These are phyloP conservation scores for Scleroderma citrinum DNA, from an alignment of 768 basidiomycete species.

Conservation along the genomic window DNA sequence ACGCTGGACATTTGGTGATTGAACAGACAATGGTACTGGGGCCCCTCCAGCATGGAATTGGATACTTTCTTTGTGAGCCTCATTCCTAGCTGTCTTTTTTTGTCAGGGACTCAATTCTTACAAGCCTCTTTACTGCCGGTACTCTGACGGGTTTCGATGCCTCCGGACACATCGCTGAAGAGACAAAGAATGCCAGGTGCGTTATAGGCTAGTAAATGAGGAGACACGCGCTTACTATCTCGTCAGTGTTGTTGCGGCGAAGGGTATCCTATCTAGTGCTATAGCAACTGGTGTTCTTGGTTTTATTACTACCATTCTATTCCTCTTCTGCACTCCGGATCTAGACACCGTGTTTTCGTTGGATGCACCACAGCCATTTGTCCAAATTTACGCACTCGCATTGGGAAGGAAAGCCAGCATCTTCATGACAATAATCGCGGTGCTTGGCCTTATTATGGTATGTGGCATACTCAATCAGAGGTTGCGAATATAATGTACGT, in stretches of 20 bases:
- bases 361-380: slow-evolving; percentile 86
- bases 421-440: slow-evolving; percentile 85
- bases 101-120: background rate
- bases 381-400: slow-evolving; percentile 80
- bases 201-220: background rate
- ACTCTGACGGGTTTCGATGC: slow-evolving; percentile 91
- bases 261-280: slow-evolving; percentile 75
- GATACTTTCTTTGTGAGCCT: slow-evolving; percentile 73
- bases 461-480: slow-evolving; percentile 14
- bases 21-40: slow-evolving; percentile 80
- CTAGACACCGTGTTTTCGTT: slow-evolving; percentile 70
- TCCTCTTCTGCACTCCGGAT: slow-evolving; percentile 81
- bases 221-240: slow-evolving; percentile 1
- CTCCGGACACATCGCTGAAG: slow-evolving; percentile 82
- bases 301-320: slow-evolving; percentile 71
- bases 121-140: slow-evolving; percentile 82
- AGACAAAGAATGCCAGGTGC: slow-evolving; percentile 76
- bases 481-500: background rate
- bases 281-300: slow-evolving; percentile 76
- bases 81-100: background rate
- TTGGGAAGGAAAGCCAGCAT: slow-evolving; percentile 73
- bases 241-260: slow-evolving; percentile 65
- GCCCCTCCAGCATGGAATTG: slow-evolving; percentile 88
- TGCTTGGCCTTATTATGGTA: slow-evolving; percentile 80
- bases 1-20: background rate